These are phyloP conservation scores for Aspergillus clavatus DNA, from an alignment of 2,329 filamentous ascomycete species.

Conservation along the genomic window DNA sequence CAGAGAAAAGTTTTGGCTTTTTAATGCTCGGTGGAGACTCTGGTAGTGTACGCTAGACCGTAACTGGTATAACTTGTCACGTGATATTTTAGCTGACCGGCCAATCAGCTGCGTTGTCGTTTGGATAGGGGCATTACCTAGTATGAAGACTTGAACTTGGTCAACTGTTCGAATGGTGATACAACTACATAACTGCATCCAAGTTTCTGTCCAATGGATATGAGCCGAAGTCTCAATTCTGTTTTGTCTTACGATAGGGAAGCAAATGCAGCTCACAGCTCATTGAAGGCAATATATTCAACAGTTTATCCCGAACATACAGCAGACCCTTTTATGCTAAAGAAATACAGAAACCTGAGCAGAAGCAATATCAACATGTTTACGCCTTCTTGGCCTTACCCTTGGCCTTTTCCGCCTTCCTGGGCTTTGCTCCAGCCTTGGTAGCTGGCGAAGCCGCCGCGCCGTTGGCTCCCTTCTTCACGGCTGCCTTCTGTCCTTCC, in stretches of 20 bases:
- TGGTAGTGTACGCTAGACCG: slow-evolving; percentile 14
- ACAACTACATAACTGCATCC: no score
- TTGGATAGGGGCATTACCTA: no score
- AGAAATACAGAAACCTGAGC: slow-evolving; percentile 5
- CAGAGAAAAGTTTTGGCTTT: slow-evolving; percentile 19
- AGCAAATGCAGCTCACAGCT: no score
- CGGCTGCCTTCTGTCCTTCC: slow-evolving; percentile 8
- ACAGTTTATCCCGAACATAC: slow-evolving; percentile 9
- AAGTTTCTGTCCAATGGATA: no score
- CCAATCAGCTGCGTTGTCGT: not conserved
- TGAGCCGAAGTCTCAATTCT: no score
- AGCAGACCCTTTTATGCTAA: slow-evolving; percentile 7
- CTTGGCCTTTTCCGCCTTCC: slow-evolving; percentile 32
- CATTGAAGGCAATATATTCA: slow-evolving; percentile 8
- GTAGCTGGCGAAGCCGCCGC: slow-evolving; percentile 17
- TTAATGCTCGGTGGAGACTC: slow-evolving; percentile 14
- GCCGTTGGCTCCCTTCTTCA: slow-evolving; percentile 1
- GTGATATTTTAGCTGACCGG: not conserved
- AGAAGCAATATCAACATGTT: not conserved
- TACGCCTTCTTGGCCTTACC: slow-evolving; percentile 25
- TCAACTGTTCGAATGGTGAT: no score
- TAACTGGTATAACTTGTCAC: slow-evolving; percentile 8
- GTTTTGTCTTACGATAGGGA: no score
- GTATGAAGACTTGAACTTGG: no score
- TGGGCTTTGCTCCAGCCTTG: slow-evolving; percentile 27